phyloP scores from a whole-genome alignment of 176 grass and related monocot genomes.

The Themeda triandra region DNA sequence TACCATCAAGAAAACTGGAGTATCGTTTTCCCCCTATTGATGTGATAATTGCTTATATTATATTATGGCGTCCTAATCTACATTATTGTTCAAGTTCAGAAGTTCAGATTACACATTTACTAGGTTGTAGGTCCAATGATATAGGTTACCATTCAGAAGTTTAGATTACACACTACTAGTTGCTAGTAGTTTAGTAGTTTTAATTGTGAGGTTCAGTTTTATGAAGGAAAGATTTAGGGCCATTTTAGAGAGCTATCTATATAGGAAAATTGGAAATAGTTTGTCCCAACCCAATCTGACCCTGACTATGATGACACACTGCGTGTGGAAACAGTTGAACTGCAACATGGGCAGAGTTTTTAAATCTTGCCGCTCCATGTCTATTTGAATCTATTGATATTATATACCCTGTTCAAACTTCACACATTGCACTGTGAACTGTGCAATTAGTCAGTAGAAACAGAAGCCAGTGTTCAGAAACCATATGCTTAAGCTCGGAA shows the following conservation, averaged over 20 bases:
- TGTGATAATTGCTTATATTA: neutral
- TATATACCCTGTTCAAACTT: no score
- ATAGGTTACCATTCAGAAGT: neutral
- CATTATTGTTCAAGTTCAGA: neutral
- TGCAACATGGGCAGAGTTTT: constrained; percentile 1
- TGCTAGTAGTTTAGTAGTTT: no score
- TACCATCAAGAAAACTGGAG: no score
- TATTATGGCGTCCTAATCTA: neutral
- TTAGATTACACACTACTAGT: neutral
- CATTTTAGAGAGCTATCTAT: neutral
- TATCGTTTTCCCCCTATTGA: neutral
- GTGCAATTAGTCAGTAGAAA: neutral
- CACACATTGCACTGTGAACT: no score
- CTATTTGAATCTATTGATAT: neutral
- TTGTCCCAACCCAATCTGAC: neutral
- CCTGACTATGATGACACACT: neutral
- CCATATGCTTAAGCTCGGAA: neutral
- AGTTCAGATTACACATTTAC: neutral
- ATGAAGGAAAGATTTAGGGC: neutral
- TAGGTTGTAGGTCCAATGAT: neutral
- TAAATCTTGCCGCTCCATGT: neutral
- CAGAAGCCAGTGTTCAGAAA: neutral
- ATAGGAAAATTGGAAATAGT: neutral
- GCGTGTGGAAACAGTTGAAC: neutral
- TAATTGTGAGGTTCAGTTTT: neutral